Conservation (phyloP, 2,329 filamentous ascomycete genomes). For the Hymenoscyphus scutula region DNA sequence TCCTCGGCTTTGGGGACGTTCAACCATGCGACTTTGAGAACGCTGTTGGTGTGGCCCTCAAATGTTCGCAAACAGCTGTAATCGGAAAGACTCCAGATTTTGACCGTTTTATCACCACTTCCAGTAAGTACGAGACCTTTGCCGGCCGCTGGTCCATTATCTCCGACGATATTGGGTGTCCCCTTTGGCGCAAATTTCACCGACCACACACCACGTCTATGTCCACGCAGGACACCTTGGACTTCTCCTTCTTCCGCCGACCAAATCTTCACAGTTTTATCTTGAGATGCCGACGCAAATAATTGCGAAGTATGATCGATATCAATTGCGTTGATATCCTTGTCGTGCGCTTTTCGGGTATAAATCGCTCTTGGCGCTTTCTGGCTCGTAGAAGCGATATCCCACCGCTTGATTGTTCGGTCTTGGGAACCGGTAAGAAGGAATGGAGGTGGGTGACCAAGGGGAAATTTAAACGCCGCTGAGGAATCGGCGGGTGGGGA, state of each 20-base stretch:
- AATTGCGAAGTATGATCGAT: constrained; percentile 71
- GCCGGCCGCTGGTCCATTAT: constrained; percentile 68
- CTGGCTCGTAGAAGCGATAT: constrained; percentile 60
- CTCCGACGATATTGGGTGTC: constrained; percentile 69
- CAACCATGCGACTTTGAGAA: constrained; percentile 91
- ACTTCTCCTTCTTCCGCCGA: constrained; percentile 86
- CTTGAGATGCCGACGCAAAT: constrained; percentile 95
- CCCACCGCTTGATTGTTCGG: constrained; percentile 92
- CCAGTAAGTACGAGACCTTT: constrained; percentile 86
- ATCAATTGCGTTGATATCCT: constrained; percentile 95
- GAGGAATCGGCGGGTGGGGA: constrained; percentile 65
- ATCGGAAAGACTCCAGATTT: constrained; percentile 89
- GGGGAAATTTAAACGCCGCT: constrained; percentile 67
- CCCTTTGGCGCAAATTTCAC: constrained; percentile 83
- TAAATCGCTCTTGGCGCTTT: constrained; percentile 67
- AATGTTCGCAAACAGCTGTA: constrained; percentile 93
- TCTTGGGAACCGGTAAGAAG: constrained; percentile 92
- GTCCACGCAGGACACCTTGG: constrained; percentile 85
- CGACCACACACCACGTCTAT: constrained; percentile 94
- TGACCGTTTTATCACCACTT: constrained; percentile 93
- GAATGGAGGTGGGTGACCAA: constrained; percentile 78
- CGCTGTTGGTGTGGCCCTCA: constrained; percentile 93
- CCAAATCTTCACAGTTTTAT: constrained; percentile 97
- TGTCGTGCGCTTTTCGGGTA: constrained; percentile 95
- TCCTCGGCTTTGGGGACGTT: constrained; percentile 49